Percentiles rank a stretch among this genome's conserved stretches.
Evolutionary conservation across 129 eudicot genomes (phyloP).

Genomic region (Flaveria sonorensis): DNA sequence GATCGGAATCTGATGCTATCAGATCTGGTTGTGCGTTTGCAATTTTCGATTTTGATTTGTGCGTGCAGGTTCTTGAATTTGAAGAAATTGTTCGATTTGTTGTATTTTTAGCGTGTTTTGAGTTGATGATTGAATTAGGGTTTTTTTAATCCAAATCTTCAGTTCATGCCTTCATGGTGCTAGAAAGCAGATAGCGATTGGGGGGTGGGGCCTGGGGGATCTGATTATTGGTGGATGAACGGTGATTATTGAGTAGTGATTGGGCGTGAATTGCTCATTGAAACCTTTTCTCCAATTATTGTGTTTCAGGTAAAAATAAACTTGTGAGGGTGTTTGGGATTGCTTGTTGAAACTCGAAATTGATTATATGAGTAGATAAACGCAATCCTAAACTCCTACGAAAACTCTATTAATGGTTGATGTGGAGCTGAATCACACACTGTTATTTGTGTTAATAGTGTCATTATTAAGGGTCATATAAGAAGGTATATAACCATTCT

Average conservation of each 20-base stretch:
- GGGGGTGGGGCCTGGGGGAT: neutral
- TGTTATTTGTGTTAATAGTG: neutral
- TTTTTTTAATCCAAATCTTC: no score
- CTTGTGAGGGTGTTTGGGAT: neutral
- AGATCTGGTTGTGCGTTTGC: neutral
- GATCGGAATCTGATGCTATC: neutral
- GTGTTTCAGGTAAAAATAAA: neutral
- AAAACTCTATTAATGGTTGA: neutral
- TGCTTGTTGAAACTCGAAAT: neutral
- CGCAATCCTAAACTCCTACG: neutral
- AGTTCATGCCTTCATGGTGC: neutral
- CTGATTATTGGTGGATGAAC: neutral
- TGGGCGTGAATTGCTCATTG: neutral
- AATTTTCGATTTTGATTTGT: neutral
- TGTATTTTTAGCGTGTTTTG: neutral
- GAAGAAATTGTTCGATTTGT: neutral
- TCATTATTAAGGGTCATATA: neutral
- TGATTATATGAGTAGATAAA: neutral
- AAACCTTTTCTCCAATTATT: neutral
- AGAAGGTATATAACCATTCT: neutral
- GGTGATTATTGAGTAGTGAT: neutral
- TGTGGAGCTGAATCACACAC: neutral
- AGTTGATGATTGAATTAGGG: neutral
- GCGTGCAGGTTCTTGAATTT: neutral
- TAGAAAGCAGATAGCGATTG: neutral